Percentiles rank a stretch among this genome's conserved stretches.
Evolutionary conservation across 805 yeast species (phyloP).

Genomic region (Saccharomycopsis microspora): DNA sequence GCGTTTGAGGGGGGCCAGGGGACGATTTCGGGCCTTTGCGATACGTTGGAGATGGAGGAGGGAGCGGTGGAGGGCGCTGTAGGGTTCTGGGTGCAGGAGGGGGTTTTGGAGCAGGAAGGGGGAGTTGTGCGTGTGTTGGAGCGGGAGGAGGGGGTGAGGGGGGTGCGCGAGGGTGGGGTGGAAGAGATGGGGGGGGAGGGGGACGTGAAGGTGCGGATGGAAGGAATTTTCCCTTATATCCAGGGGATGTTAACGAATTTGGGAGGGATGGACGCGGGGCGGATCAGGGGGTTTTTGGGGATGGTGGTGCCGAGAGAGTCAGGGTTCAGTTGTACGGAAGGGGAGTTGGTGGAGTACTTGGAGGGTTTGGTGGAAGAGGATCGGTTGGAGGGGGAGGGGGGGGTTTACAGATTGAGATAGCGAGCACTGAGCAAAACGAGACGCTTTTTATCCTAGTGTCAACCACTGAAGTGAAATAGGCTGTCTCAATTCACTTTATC

Average conservation of each 20-base stretch:
- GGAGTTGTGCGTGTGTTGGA: constrained; percentile 33
- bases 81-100: constrained; percentile 53
- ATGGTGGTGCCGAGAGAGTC: constrained; percentile 46
- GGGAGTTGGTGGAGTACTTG: constrained; percentile 32
- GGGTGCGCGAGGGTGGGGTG: background rate
- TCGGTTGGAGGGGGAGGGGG: constrained; percentile 21
- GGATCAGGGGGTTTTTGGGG: constrained; percentile 41
- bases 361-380: constrained; percentile 33
- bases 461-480: too few relatives aligned
- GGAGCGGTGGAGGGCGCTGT: constrained; percentile 30
- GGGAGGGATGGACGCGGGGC: constrained; percentile 34
- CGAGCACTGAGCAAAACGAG: too few relatives aligned
- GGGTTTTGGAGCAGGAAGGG: constrained; percentile 34
- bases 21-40: constrained; percentile 25
- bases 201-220: constrained; percentile 4
- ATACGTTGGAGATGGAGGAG: constrained; percentile 31
- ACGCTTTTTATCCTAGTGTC: too few relatives aligned
- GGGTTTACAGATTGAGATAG: background rate
- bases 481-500: too few relatives aligned
- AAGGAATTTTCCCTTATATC: constrained; percentile 35
- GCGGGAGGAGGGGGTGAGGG: background rate
- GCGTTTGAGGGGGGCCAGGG: constrained; percentile 21
- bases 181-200: background rate
- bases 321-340: constrained; percentile 25
- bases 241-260: constrained; percentile 46